Base-by-base conservation (phyloP, 2,329 filamentous ascomycete genomes). In the Ilyonectria robusta region DNA sequence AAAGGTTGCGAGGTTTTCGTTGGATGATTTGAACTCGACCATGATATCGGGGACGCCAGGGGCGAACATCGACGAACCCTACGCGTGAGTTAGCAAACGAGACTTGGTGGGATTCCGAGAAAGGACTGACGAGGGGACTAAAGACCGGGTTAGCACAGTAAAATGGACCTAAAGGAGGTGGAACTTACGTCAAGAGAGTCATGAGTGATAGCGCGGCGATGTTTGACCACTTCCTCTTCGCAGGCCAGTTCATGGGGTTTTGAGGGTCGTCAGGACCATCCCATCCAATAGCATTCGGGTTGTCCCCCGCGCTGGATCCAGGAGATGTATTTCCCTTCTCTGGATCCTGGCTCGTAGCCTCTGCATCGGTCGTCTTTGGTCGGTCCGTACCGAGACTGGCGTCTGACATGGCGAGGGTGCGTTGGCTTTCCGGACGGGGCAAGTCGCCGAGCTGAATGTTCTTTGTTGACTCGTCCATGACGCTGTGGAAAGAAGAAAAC, bases 161-260 rank as follows among this genome's bases (percentile, higher is more conserved):
- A 23, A 1, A n/a, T 6, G 29, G 17, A 7, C 6, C 8, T 8
- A 13, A 11, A 26, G 1, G 9, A 47, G 4, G 1, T 26, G 4
- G 13, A 3, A 75, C 75, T 64, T 65, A 76, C 75, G 72, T 74
- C 26, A 77, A 59, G 8, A 77, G 65, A 2, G 74, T 74, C 74
- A 76, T 76, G 17, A 74, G 17, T 2, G 73, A 80, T 2, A 84
- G 76, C 6, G 76, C 74, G 1, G 72, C 76, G 7, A 84, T 79
- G 2, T 78, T 78, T 19, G 75, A 50, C 66, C 76, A 79, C 40
- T 81, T 81, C 73, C 80, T 83, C 72, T 78, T 82, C 37, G 89
- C 76, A 0, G 87, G 78, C 91, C 92, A 93, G 72, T 92, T 92
- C 70, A 87, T 84, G 0, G 92, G 91, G 70, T 93, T 91, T 5